Percentiles rank a stretch among this genome's conserved stretches.
These are phyloP conservation scores for Medicago arabica DNA, from an alignment of 306 rosid genomes.

Conservation along the genomic window DNA sequence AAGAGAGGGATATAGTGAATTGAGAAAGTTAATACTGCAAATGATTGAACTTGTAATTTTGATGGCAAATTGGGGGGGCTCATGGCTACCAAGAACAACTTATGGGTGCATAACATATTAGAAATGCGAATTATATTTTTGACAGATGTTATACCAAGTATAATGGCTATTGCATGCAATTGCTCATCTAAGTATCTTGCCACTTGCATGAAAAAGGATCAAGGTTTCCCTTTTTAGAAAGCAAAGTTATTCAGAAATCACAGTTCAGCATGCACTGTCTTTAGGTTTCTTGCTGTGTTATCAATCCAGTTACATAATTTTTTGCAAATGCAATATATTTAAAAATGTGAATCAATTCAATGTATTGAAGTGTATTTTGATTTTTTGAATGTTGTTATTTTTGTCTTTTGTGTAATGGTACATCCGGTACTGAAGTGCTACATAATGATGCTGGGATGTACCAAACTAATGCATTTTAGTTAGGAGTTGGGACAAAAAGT, in stretches of 20 bases:
- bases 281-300: background rate
- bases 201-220: background rate
- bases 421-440: background rate
- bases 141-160: background rate
- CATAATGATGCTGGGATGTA: background rate
- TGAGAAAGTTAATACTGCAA: background rate
- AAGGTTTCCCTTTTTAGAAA: background rate
- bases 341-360: background rate
- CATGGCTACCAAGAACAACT: background rate
- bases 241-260: background rate
- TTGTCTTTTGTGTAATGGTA: background rate
- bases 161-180: background rate
- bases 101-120: background rate
- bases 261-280: slow-evolving; percentile 4
- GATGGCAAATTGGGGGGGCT: slow-evolving; percentile 1
- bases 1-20: slow-evolving; percentile 1
- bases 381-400: background rate
- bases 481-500: background rate
- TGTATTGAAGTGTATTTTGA: background rate
- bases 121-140: background rate
- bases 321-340: background rate
- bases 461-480: slow-evolving; percentile 1
- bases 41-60: background rate
- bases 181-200: background rate
- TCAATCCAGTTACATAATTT: background rate